Percentiles rank a stretch among this genome's conserved stretches.
Evolutionary conservation across 1,139 yeast species (phyloP).

Genomic region (Suhomyces yuchorum): DNA sequence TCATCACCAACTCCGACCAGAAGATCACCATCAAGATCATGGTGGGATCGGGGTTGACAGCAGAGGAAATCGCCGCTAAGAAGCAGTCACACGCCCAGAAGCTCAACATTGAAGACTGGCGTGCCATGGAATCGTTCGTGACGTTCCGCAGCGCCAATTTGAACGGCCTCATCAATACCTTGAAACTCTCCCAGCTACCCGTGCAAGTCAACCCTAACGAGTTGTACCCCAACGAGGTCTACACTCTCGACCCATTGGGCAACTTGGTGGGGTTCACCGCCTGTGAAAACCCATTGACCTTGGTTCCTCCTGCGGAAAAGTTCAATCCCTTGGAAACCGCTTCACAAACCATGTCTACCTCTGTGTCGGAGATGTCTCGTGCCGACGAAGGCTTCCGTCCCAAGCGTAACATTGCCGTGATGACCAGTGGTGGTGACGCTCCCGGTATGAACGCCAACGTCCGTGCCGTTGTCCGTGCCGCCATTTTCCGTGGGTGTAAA

Average conservation of each 20-base stretch:
- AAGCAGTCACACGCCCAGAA: slow-evolving; percentile 28
- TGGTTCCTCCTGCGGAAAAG: slow-evolving; percentile 44
- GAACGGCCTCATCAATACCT: slow-evolving; percentile 34
- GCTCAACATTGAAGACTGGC: slow-evolving; percentile 48
- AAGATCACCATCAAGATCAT: slow-evolving; percentile 34
- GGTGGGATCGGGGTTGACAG: slow-evolving; percentile 27
- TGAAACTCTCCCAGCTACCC: slow-evolving; percentile 29
- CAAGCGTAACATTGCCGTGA: slow-evolving; percentile 74
- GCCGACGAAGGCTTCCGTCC: slow-evolving; percentile 15
- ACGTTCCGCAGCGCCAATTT: slow-evolving; percentile 41
- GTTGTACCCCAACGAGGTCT: slow-evolving; percentile 65
- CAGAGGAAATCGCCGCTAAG: slow-evolving; percentile 29
- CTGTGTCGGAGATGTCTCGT: slow-evolving; percentile 20
- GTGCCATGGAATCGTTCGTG: slow-evolving; percentile 47
- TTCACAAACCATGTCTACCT: slow-evolving; percentile 15
- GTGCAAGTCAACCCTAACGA: slow-evolving; percentile 59
- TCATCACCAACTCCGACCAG: slow-evolving; percentile 36
- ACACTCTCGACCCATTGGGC: slow-evolving; percentile 69
- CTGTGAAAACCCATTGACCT: slow-evolving; percentile 56
- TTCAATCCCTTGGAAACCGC: slow-evolving; percentile 17
- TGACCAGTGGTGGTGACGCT: slow-evolving; percentile 99
- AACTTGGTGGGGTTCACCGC: slow-evolving; percentile 67
- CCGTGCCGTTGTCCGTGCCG: slow-evolving; percentile 90
- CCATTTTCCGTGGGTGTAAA: slow-evolving; percentile 86
- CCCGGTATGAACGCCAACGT: slow-evolving; percentile 98